Conservation (phyloP, 2,329 filamentous ascomycete genomes). For the Fonsecaea erecta region DNA sequence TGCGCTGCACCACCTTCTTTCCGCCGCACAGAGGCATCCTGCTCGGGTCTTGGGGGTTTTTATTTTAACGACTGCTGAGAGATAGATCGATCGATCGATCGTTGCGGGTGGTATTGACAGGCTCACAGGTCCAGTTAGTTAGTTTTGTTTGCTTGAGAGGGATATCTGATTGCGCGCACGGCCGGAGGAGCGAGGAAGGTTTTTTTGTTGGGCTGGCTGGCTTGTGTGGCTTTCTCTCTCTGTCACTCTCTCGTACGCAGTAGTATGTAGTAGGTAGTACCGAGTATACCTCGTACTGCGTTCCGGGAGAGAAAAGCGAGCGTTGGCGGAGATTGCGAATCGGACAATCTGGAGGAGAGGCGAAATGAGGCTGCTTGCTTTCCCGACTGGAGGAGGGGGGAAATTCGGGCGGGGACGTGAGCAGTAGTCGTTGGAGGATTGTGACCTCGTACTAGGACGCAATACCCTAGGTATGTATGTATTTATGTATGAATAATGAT, state of each 20-base stretch:
- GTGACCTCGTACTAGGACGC: too few species aligned
- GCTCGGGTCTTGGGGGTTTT: too few species aligned
- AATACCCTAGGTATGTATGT: too few species aligned
- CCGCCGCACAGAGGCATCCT: constrained; percentile 69
- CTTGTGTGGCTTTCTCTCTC: too few species aligned
- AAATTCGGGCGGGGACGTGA: background rate
- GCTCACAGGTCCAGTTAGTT: too few species aligned
- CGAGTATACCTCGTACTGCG: too few species aligned
- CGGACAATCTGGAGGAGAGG: background rate
- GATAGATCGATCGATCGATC: too few species aligned
- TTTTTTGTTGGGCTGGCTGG: too few species aligned
- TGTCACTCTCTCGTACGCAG: too few species aligned
- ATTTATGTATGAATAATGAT: too few species aligned
- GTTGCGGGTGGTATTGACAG: background rate
- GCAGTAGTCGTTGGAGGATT: background rate
- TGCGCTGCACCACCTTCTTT: constrained; percentile 87
- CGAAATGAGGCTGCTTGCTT: background rate
- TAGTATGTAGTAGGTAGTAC: background rate
- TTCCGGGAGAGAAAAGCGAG: background rate
- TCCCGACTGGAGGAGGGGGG: background rate
- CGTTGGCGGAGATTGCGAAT: background rate
- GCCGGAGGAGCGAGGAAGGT: too few species aligned
- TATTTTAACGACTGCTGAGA: too few species aligned
- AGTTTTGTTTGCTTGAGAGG: constrained; percentile 7
- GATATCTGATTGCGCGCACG: background rate